Conservation (phyloP, 306 rosid species). For the Crataegus laevigata region DNA sequence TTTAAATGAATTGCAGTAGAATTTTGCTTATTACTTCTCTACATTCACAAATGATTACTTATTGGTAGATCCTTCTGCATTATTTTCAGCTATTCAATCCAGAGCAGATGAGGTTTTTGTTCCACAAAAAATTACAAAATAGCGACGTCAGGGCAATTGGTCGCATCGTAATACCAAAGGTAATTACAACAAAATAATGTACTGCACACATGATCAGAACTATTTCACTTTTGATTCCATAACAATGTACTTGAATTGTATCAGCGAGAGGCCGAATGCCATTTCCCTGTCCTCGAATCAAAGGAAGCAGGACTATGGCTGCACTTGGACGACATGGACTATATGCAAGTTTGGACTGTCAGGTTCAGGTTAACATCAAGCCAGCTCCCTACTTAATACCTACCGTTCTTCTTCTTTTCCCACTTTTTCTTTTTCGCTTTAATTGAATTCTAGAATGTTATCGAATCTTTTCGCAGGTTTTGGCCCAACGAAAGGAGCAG, state of each 20-base stretch:
- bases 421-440: background rate
- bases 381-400: background rate
- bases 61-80: background rate
- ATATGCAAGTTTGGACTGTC: slow-evolving; percentile 15
- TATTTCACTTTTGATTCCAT: background rate
- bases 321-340: slow-evolving; percentile 20
- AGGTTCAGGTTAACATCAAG: slow-evolving; percentile 19
- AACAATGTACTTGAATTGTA: background rate
- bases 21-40: background rate
- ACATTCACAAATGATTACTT: background rate
- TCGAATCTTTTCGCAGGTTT: slow-evolving; percentile 4
- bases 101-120: slow-evolving; percentile 3
- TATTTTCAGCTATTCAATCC: slow-evolving; percentile 12
- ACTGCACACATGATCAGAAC: background rate
- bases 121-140: slow-evolving; percentile 19
- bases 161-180: slow-evolving; percentile 30
- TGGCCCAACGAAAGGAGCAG: slow-evolving; percentile 22
- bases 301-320: slow-evolving; percentile 10
- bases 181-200: background rate
- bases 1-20: background rate
- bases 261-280: slow-evolving; percentile 24
- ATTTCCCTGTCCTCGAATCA: slow-evolving; percentile 9
- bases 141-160: slow-evolving; percentile 21
- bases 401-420: background rate
- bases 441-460: background rate